Conservation (phyloP, 202 grass and related monocot species). For the Setaria viridis region DNA sequence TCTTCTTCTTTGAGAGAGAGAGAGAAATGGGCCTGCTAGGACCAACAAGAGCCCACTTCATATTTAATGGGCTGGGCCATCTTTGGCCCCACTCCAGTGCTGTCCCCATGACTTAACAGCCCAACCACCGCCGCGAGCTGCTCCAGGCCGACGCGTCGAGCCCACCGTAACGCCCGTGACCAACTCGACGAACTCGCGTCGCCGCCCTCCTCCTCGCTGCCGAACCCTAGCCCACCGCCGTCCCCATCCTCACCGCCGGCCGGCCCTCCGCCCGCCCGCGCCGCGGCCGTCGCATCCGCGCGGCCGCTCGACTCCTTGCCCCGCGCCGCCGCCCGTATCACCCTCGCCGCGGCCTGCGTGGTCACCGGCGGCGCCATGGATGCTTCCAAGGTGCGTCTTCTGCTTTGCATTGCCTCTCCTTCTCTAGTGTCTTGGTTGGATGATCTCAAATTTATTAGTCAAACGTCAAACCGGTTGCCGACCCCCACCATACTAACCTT, state of each 20-base stretch:
- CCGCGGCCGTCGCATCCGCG: background rate
- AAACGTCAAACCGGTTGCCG: background rate
- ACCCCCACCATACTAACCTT: background rate
- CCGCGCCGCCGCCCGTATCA: background rate
- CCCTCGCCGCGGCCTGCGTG: background rate
- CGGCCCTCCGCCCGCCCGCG: background rate
- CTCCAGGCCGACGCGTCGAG: too few species aligned
- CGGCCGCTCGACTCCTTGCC: background rate
- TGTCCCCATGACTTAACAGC: slow-evolving; percentile 16
- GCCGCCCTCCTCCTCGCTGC: background rate
- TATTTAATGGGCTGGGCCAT: background rate
- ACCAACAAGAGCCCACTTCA: background rate
- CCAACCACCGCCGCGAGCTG: background rate
- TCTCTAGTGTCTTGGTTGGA: background rate
- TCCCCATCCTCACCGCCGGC: slow-evolving; percentile 22
- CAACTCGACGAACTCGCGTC: background rate
- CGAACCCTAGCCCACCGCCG: slow-evolving; percentile 1
- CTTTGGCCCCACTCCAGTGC: background rate
- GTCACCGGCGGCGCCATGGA: slow-evolving; percentile 21
- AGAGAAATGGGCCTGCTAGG: background rate
- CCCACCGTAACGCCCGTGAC: background rate
- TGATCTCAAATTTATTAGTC: background rate
- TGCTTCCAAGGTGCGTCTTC: slow-evolving; percentile 2
- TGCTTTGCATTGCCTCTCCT: background rate
- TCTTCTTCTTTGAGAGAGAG: too few species aligned